Conservation (phyloP, 768 basidiomycete genomes). For the Cystobasidium onofrii region DNA sequence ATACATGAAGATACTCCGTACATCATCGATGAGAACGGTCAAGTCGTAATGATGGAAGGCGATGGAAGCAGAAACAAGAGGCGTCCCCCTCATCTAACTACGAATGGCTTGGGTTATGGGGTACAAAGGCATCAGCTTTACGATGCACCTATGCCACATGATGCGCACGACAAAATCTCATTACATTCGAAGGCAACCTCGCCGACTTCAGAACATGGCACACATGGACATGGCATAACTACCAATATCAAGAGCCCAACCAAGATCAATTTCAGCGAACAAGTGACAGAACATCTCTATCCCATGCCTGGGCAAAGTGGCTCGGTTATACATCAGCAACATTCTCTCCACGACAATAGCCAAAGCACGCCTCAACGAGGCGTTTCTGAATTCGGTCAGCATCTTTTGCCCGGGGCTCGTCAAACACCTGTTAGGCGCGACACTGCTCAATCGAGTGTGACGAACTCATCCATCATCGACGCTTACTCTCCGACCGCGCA, state of each 20-base stretch:
- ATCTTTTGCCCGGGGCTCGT: neutral
- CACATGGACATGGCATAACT: neutral
- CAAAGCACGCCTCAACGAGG: neutral
- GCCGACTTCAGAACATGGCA: neutral
- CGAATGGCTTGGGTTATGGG: slow-evolving; percentile 6
- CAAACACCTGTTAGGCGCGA: neutral
- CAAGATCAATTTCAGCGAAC: slow-evolving; percentile 28
- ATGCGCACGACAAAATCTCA: slow-evolving; percentile 22
- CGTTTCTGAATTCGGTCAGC: neutral
- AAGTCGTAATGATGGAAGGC: slow-evolving; percentile 2
- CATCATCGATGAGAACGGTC: slow-evolving; percentile 30
- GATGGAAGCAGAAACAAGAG: neutral
- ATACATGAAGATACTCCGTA: neutral
- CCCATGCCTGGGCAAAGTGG: slow-evolving; percentile 28
- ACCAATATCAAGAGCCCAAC: slow-evolving; percentile 15
- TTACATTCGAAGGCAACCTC: slow-evolving; percentile 8
- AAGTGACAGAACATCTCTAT: slow-evolving; percentile 32
- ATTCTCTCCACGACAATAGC: neutral
- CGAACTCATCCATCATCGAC: slow-evolving; percentile 11
- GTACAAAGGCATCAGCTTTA: slow-evolving; percentile 34
- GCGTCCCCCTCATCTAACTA: neutral
- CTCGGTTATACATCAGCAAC: slow-evolving; percentile 11
- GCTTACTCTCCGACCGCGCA: neutral
- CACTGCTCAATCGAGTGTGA: neutral
- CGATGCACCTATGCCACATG: slow-evolving; percentile 28